Evolutionary conservation across 371 early-diverging fungal genomes (phyloP).

Genomic region (Zychaea mexicana): DNA sequence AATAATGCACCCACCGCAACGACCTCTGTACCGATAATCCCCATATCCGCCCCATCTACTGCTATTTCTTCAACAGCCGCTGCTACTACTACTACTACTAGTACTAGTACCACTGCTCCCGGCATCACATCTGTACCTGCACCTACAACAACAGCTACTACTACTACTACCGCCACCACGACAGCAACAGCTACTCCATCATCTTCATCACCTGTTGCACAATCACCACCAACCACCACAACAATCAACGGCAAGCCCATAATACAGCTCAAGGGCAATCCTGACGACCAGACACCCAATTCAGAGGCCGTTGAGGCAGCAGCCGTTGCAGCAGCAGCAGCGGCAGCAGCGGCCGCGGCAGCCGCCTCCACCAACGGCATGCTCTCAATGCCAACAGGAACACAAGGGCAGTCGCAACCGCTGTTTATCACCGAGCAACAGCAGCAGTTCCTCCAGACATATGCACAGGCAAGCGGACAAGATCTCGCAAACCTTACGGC

Average conservation of each 20-base stretch:
- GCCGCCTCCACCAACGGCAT: neutral
- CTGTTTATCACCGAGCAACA: conserved; percentile 25
- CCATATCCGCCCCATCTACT: no score
- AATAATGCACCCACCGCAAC: no score
- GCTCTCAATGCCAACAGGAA: conserved; percentile 7
- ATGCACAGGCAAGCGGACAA: conserved; percentile 48
- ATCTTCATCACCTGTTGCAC: no score
- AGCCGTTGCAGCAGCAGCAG: conserved; percentile 14
- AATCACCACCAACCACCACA: neutral
- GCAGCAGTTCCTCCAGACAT: conserved; percentile 41
- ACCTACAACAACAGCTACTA: neutral
- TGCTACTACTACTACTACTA: neutral
- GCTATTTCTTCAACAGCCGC: no score
- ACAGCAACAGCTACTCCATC: conserved; percentile 6
- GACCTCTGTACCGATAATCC: no score
- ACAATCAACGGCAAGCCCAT: neutral
- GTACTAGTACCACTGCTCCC: neutral
- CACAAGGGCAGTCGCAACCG: conserved; percentile 13
- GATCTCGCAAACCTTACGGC: conserved; percentile 48
- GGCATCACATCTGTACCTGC: neutral
- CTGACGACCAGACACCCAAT: neutral
- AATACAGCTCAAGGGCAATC: conserved; percentile 2
- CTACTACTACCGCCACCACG: neutral
- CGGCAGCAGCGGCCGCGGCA: conserved; percentile 15
- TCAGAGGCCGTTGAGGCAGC: conserved; percentile 5